Evolutionary conservation across 1,139 yeast genomes (phyloP).

Genomic region (Candida buenavistaensis): DNA sequence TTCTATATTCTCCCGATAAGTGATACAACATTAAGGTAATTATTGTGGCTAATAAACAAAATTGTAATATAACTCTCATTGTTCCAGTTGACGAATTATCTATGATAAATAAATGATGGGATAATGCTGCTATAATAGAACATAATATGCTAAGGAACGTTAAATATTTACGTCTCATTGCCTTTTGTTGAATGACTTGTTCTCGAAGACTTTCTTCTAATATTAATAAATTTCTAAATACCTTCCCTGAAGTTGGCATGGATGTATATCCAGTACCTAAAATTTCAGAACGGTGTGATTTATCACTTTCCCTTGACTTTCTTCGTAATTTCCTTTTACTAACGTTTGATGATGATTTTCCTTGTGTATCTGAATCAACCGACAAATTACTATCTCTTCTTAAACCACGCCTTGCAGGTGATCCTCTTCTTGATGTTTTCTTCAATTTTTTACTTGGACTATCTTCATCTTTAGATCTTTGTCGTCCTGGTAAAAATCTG

Average conservation of each 20-base stretch:
- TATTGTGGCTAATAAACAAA: constrained; percentile 62
- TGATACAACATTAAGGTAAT: constrained; percentile 78
- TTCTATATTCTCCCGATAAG: constrained; percentile 83
- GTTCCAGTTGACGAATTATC: constrained; percentile 29
- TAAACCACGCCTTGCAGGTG: constrained; percentile 1
- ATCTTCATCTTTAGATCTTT: constrained; percentile 2
- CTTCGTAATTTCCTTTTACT: constrained; percentile 30
- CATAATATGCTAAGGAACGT: constrained; percentile 61
- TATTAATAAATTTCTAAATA: constrained; percentile 76
- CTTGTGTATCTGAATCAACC: constrained; percentile 14
- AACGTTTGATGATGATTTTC: constrained; percentile 21
- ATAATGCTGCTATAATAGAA: constrained; percentile 41
- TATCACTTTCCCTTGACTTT: constrained; percentile 31
- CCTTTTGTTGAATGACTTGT: constrained; percentile 73
- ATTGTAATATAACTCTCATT: constrained; percentile 51
- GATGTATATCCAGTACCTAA: constrained; percentile 42
- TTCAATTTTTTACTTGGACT: constrained; percentile 1
- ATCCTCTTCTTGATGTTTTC: constrained; percentile 5
- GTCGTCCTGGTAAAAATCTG: constrained; percentile 2
- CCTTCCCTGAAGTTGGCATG: constrained; percentile 65
- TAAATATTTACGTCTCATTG: constrained; percentile 70
- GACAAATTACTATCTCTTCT: constrained; percentile 15
- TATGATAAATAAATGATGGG: constrained; percentile 40
- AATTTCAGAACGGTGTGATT: constrained; percentile 27
- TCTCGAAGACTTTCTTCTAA: constrained; percentile 81